Base-by-base conservation (phyloP, 352 stramenopile genomes). In the Phytopythium oedochilum region DNA sequence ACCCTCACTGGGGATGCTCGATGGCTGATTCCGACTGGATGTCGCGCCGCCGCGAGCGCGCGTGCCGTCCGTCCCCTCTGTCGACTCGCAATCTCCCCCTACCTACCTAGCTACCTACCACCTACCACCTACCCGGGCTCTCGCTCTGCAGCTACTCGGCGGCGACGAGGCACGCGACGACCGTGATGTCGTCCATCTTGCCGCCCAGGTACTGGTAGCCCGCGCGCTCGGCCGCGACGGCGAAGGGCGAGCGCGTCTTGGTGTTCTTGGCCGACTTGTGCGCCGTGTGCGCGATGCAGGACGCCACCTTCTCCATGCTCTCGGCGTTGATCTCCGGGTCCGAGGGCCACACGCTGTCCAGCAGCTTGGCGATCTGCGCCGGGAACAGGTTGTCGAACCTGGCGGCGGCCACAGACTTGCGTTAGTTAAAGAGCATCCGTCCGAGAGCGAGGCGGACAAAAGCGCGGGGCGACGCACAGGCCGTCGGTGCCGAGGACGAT, bases 341-440 rank as follows among this genome's bases (percentile, higher is more conserved):
- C 15, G 73, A 70, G 12, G 78, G 75, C 59, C 89, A 62, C 46
- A 88, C 73, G 35, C 68, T 77, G 57, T 90, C 80, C 35, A 95
- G 57, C 10, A 93, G 59, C 49, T 54, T 70, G 35, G 79, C 61
- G 57, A 98, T 88, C 53, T 97, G 85, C 34, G 73, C 71, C 32
- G 94, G 79, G 53, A 85, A 92, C n/a, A 99, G 68, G 64, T 99
- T 99, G 69, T 99, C 96, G 71, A 99, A 98, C 22, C 85, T 95
- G 54, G 4, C 22, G 20, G 1, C 17, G 39, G n/a, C n/a, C n/a
- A n/a, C n/a, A n/a, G n/a, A n/a, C n/a, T n/a, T n/a, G n/a, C n/a
- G n/a, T n/a, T n/a, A n/a, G n/a, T n/a, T n/a, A n/a, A n/a, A n/a
- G n/a, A n/a, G n/a, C n/a, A n/a, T n/a, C n/a, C n/a, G n/a, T n/a